Evolutionary conservation across 345 rosid genomes (phyloP).

Genomic region (Acer campestre): DNA sequence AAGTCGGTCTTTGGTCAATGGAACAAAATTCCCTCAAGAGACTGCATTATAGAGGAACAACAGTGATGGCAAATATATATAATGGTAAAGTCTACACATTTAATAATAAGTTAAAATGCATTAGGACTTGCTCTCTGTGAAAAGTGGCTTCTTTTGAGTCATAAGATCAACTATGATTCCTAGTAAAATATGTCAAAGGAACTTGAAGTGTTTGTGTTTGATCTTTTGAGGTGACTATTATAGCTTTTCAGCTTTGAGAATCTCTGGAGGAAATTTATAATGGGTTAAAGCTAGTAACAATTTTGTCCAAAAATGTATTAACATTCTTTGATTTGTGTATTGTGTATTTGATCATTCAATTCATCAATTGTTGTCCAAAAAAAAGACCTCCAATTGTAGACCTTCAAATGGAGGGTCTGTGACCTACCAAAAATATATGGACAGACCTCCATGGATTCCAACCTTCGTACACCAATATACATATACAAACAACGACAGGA

Average conservation of each 20-base stretch:
- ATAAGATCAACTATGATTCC: not conserved
- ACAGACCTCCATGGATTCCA: too few species aligned
- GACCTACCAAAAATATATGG: too few species aligned
- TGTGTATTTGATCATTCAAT: too few species aligned
- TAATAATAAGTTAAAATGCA: conserved; percentile 51
- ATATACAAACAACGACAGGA: too few species aligned
- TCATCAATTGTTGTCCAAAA: too few species aligned
- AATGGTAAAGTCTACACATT: conserved; percentile 58
- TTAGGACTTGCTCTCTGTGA: conserved; percentile 29
- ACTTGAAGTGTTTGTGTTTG: not conserved
- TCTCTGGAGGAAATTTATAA: not conserved
- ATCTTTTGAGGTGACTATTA: not conserved
- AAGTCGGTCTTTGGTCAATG: conserved; percentile 62
- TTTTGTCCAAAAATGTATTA: not conserved
- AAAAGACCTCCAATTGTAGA: too few species aligned
- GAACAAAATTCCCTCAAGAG: conserved; percentile 34
- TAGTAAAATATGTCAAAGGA: not conserved
- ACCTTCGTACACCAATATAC: too few species aligned
- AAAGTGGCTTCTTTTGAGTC: not conserved
- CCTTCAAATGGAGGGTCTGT: too few species aligned
- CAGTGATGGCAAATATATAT: conserved; percentile 41
- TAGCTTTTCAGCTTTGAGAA: not conserved
- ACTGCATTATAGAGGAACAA: conserved; percentile 57
- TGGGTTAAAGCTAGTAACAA: not conserved
- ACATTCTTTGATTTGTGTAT: not conserved